Conservation (phyloP, 331 rosid genomes). For the Arachis monticola region DNA sequence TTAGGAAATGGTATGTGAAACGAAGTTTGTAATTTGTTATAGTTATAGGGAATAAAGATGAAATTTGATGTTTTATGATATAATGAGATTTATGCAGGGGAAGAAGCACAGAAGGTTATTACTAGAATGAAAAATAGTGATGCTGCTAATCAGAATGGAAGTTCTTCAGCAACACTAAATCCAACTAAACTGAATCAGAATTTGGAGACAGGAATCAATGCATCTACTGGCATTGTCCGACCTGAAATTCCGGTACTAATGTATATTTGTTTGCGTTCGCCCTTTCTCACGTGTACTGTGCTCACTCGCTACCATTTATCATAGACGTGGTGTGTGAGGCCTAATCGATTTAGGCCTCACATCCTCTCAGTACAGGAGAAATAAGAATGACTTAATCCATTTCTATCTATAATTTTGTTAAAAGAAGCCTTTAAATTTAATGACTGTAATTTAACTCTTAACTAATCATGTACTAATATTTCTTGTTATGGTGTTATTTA, state of each 20-base stretch:
- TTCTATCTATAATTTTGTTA: too few relatives aligned
- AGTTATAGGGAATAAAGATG: neutral
- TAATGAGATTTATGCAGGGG: conserved; percentile 42
- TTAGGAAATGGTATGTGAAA: conserved; percentile 41
- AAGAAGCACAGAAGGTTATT: conserved; percentile 12
- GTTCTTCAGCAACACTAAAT: conserved; percentile 24
- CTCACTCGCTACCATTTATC: too few relatives aligned
- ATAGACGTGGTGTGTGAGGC: too few relatives aligned
- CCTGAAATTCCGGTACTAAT: conserved; percentile 28
- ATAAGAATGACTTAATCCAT: too few relatives aligned
- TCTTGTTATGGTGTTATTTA: conserved; percentile 12
- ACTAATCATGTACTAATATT: neutral
- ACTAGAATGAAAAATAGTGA: conserved; percentile 17
- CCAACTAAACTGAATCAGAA: conserved; percentile 30
- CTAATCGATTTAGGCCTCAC: too few relatives aligned
- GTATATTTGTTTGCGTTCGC: too few relatives aligned
- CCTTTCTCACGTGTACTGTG: too few relatives aligned
- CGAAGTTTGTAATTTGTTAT: neutral
- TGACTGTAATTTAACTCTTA: neutral
- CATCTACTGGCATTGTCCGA: conserved; percentile 17
- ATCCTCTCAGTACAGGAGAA: too few relatives aligned
- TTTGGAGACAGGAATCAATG: conserved; percentile 18
- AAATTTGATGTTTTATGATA: conserved; percentile 23
- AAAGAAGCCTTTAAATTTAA: too few relatives aligned
- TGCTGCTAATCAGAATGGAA: conserved; percentile 13